Conservation (phyloP, 208 protist species). For the Phytomonas serpens region DNA sequence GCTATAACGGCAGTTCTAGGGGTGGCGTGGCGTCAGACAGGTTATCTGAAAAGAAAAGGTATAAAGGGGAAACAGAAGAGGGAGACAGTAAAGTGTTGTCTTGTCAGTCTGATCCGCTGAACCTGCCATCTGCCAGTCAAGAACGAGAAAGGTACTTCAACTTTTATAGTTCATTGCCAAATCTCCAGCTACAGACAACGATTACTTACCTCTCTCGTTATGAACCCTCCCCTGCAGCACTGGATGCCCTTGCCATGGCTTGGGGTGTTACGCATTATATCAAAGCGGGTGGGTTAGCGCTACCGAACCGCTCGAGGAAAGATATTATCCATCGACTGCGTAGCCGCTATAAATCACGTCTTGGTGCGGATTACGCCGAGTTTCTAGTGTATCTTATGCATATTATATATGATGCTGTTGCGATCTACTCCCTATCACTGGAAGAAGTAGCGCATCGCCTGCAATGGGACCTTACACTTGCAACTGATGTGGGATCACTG, state of each 20-base stretch:
- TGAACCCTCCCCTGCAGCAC: constrained; percentile 21
- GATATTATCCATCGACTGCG: constrained; percentile 44
- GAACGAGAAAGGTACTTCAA: constrained; percentile 43
- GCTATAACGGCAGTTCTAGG: constrained; percentile 4
- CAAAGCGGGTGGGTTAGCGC: constrained; percentile 23
- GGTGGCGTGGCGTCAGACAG: constrained; percentile 3
- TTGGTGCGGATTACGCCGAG: constrained; percentile 23
- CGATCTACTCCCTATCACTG: constrained; percentile 47
- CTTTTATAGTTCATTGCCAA: constrained; percentile 52
- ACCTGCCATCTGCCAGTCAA: constrained; percentile 17
- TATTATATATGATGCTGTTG: constrained; percentile 73
- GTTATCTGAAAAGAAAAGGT: constrained; percentile 8
- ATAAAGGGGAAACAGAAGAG: constrained; percentile 8
- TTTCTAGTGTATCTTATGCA: constrained; percentile 69
- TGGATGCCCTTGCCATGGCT: constrained; percentile 50
- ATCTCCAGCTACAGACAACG: constrained; percentile 78
- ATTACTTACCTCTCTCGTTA: constrained; percentile 42
- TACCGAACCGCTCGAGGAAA: constrained; percentile 25
- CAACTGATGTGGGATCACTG: constrained; percentile 45
- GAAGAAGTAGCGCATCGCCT: constrained; percentile 51
- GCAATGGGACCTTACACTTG: constrained; percentile 59
- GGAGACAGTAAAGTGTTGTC: not conserved
- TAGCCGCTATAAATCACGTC: constrained; percentile 48
- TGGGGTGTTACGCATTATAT: constrained; percentile 56
- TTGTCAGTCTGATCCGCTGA: not conserved